phyloP scores from a whole-genome alignment of 2,329 filamentous ascomycete species.

The Diplodia scrobiculata region DNA sequence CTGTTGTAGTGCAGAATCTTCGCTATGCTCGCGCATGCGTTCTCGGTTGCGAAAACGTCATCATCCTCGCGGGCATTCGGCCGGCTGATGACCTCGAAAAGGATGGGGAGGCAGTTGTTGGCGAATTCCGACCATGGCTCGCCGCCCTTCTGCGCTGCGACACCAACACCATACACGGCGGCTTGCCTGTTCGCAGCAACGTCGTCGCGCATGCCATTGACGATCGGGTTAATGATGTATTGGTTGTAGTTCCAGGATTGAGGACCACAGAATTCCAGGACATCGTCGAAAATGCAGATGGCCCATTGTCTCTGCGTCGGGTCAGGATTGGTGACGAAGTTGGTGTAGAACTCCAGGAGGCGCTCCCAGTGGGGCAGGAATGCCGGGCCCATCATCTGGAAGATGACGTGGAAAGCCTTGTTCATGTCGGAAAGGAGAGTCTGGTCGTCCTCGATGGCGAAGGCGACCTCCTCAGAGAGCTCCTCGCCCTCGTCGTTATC shows the following conservation, averaged over 20 bases:
- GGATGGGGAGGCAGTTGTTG: slow-evolving; percentile 72
- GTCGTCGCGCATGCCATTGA: slow-evolving; percentile 80
- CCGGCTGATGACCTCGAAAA: slow-evolving; percentile 83
- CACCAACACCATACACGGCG: slow-evolving; percentile 91
- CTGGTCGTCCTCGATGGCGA: slow-evolving; percentile 96
- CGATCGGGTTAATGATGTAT: slow-evolving; percentile 82
- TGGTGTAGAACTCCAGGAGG: slow-evolving; percentile 80
- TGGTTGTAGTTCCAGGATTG: slow-evolving; percentile 84
- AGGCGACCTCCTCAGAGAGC: slow-evolving; percentile 79
- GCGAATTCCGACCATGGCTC: slow-evolving; percentile 85
- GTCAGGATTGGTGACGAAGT: slow-evolving; percentile 78
- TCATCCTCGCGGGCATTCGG: slow-evolving; percentile 84
- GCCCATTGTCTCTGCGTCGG: slow-evolving; percentile 96
- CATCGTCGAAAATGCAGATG: slow-evolving; percentile 98
- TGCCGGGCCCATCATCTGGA: slow-evolving; percentile 86
- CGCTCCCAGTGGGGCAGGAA: slow-evolving; percentile 90
- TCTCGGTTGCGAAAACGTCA: slow-evolving; percentile 95
- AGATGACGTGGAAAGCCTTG: slow-evolving; percentile 98
- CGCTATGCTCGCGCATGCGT: slow-evolving; percentile 92
- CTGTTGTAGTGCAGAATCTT: slow-evolving; percentile 94
- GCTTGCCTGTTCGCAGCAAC: slow-evolving; percentile 93
- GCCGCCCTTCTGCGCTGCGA: slow-evolving; percentile 91
- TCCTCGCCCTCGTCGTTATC: slow-evolving; percentile 89
- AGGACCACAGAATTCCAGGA: slow-evolving; percentile 91
- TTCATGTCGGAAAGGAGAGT: slow-evolving; percentile 98